Evolutionary conservation across 768 basidiomycete genomes (phyloP).

Genomic region (Tricholomella constricta): DNA sequence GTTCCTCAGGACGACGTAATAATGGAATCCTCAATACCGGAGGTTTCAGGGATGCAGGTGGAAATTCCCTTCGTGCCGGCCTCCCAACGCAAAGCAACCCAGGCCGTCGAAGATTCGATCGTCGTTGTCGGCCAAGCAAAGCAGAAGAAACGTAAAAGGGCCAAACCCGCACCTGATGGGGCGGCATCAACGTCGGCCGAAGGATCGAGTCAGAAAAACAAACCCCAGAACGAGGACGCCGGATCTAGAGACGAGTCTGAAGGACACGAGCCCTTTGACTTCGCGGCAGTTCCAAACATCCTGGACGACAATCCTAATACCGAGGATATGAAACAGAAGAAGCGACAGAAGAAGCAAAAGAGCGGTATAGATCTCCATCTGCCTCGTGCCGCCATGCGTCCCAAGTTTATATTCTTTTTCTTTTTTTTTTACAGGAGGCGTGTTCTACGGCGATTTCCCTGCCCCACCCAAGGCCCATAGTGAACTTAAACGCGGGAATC

Average conservation of each 20-base stretch:
- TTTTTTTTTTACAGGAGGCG: slow-evolving; percentile 35
- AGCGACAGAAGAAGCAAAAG: slow-evolving; percentile 51
- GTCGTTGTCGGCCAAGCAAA: slow-evolving; percentile 69
- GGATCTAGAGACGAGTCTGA: slow-evolving; percentile 19
- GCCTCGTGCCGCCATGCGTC: slow-evolving; percentile 6
- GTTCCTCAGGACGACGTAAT: slow-evolving; percentile 14
- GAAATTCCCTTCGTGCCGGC: slow-evolving; percentile 83
- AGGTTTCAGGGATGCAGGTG: slow-evolving; percentile 47
- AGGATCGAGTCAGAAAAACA: slow-evolving; percentile 18
- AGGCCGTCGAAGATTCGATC: slow-evolving; percentile 58
- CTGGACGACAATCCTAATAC: slow-evolving; percentile 57
- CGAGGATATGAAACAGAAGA: slow-evolving; percentile 46
- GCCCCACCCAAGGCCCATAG: slow-evolving; percentile 65
- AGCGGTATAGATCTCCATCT: slow-evolving; percentile 25
- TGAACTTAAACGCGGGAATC: slow-evolving; percentile 69
- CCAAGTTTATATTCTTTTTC: slow-evolving; percentile 4
- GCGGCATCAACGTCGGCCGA: slow-evolving; percentile 17
- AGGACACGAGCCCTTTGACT: slow-evolving; percentile 62
- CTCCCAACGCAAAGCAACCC: slow-evolving; percentile 46
- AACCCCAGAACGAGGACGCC: slow-evolving; percentile 22
- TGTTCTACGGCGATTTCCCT: slow-evolving; percentile 59
- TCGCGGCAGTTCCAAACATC: slow-evolving; percentile 66
- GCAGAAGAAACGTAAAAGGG: slow-evolving; percentile 67
- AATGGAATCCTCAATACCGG: slow-evolving; percentile 20
- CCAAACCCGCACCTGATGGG: slow-evolving; percentile 27